Percentiles rank a stretch among this genome's conserved stretches.
Conservation (phyloP, 805 yeast species). For the Saitoella complicata region DNA sequence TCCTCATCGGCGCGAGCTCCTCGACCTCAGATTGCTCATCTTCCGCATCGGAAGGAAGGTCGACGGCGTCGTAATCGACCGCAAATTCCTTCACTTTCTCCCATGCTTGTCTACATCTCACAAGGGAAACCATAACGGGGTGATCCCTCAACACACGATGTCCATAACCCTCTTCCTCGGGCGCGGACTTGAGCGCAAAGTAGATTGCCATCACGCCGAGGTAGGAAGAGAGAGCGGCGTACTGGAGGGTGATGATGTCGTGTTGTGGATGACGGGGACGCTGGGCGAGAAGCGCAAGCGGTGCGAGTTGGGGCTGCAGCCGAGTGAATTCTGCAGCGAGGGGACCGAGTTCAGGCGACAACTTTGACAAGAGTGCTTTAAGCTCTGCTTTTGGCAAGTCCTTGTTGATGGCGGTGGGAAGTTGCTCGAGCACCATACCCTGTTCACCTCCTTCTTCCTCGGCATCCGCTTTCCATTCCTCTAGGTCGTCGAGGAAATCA, state of each 20-base stretch:
- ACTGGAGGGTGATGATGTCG: background rate
- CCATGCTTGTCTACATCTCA: background rate
- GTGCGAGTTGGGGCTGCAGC: background rate
- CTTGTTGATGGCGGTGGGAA: constrained; percentile 29
- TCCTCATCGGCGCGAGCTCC: background rate
- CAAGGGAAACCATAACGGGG: constrained; percentile 1
- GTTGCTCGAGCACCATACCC: constrained; percentile 18
- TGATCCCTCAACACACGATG: background rate
- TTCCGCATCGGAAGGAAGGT: background rate
- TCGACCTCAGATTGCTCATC: background rate
- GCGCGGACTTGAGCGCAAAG: background rate
- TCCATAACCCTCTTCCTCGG: background rate
- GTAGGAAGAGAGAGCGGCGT: background rate
- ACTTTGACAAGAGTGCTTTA: constrained; percentile 33
- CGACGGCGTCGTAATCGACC: background rate
- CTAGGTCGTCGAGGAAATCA: constrained; percentile 57
- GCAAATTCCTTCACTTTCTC: background rate
- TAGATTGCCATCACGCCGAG: background rate
- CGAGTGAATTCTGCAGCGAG: constrained; percentile 42
- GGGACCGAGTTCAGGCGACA: constrained; percentile 76
- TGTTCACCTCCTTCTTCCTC: constrained; percentile 24
- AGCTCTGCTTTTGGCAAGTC: constrained; percentile 32
- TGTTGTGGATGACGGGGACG: background rate
- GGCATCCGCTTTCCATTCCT: constrained; percentile 59
- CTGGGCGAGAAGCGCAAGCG: background rate